phyloP scores from a whole-genome alignment of 1,139 yeast genomes.

The Meyerozyma smithsonii region DNA sequence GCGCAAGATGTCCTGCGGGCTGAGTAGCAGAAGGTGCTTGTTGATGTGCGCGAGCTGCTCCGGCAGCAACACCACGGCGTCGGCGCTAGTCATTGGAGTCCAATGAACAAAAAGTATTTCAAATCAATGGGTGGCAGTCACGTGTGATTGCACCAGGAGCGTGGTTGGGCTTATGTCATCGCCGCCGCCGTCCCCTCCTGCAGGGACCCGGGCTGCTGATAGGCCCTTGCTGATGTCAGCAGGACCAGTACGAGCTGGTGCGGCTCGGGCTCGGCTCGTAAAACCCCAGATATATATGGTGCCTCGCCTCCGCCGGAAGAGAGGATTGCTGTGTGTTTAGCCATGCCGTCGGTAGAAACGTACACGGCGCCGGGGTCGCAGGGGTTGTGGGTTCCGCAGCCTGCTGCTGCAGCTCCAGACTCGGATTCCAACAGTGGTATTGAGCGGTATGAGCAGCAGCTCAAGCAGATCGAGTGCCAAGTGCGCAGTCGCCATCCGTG shows the following conservation, averaged over 20 bases:
- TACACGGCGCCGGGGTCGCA: background rate
- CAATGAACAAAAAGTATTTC: background rate
- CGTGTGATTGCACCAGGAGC: conserved; percentile 1
- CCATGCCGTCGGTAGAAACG: background rate
- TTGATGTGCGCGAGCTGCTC: conserved; percentile 62
- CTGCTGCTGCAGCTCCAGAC: background rate
- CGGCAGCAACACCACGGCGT: conserved; percentile 29
- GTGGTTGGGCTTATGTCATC: too few relatives aligned
- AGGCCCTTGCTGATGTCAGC: too few relatives aligned
- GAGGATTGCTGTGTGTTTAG: too few relatives aligned
- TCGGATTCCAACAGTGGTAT: background rate
- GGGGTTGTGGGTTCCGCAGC: too few relatives aligned
- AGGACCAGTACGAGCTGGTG: background rate
- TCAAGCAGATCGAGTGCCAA: background rate
- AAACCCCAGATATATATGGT: too few relatives aligned
- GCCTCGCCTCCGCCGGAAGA: too few relatives aligned
- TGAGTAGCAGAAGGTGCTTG: conserved; percentile 45
- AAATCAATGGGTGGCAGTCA: background rate
- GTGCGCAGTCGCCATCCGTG: background rate
- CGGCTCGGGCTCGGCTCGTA: too few relatives aligned
- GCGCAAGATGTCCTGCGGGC: conserved; percentile 68
- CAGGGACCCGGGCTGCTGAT: too few relatives aligned
- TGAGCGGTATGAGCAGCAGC: background rate
- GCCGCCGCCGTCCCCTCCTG: too few relatives aligned
- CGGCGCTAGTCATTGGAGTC: background rate